A percentile compares a stretch with the other conserved stretches of the same genome.
Conservation (phyloP, 306 rosid species). For the Elaeagnus macrophylla region DNA sequence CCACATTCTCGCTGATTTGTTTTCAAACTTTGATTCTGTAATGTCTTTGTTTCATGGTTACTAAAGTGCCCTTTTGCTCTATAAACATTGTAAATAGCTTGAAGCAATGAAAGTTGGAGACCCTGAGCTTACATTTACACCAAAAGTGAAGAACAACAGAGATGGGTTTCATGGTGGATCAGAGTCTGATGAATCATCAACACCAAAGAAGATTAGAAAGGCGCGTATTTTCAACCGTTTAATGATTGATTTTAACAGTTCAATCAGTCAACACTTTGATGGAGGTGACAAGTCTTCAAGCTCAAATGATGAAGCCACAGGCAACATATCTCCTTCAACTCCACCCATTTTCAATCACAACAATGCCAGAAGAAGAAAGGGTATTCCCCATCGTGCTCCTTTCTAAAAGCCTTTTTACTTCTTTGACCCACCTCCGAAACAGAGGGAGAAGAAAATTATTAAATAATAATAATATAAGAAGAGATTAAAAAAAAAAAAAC, state of each 20-base stretch:
- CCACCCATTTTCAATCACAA: constrained; percentile 35
- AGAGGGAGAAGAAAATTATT: too few species aligned
- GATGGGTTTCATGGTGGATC: constrained; percentile 12
- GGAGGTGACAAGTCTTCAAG: constrained; percentile 9
- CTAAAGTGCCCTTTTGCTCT: too few species aligned
- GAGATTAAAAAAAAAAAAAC: too few species aligned
- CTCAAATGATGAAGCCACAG: constrained; percentile 20
- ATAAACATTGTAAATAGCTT: constrained; percentile 9
- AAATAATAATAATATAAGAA: too few species aligned
- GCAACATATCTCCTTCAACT: constrained; percentile 28
- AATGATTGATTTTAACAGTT: constrained; percentile 11
- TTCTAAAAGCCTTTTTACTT: constrained; percentile 8
- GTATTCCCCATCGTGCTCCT: constrained; percentile 45
- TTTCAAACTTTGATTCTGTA: too few species aligned
- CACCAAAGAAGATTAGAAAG: constrained; percentile 26
- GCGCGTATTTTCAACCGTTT: constrained; percentile 17
- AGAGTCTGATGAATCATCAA: constrained; percentile 34
- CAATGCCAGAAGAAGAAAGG: constrained; percentile 42
- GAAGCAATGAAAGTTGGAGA: constrained; percentile 33
- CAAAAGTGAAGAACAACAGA: constrained; percentile 19
- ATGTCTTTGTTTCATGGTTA: too few species aligned
- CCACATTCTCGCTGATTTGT: too few species aligned
- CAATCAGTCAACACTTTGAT: not conserved
- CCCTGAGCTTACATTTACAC: constrained; percentile 24
- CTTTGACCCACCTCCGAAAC: too few species aligned